Conservation (phyloP, 192 early-diverging fungal species). For the Cetraspora pellucida region DNA sequence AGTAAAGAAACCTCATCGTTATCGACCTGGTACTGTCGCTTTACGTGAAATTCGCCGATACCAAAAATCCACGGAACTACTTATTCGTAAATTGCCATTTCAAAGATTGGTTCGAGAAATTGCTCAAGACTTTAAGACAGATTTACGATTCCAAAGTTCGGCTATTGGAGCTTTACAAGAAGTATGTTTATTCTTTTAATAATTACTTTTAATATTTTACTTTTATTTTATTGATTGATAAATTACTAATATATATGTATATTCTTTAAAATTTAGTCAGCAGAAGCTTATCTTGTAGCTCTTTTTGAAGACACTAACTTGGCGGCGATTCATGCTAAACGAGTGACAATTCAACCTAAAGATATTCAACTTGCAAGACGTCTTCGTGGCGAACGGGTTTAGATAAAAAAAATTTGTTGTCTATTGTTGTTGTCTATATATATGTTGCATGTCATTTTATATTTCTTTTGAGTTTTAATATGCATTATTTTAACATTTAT, state of each 20-base stretch:
- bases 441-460: too few species aligned
- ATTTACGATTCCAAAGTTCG: conserved; percentile 98
- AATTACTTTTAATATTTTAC: too few species aligned
- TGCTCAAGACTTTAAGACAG: conserved; percentile 99
- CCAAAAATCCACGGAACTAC: conserved; percentile 95
- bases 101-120: conserved; percentile 98
- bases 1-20: conserved; percentile 92
- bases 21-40: conserved; percentile 86
- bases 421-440: too few species aligned
- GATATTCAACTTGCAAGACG: conserved; percentile 98
- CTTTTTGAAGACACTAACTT: conserved; percentile 99
- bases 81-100: conserved; percentile 93
- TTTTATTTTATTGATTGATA: too few species aligned
- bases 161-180: conserved; percentile 99
- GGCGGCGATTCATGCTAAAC: conserved; percentile 99
- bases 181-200: conserved; percentile 74
- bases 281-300: conserved; percentile 87
- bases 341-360: conserved; percentile 99
- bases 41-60: conserved; percentile 92
- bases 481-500: too few species aligned
- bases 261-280: not conserved
- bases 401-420: conserved; percentile 35
- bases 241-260: not conserved
- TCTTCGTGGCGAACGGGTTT: conserved; percentile 90
- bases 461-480: too few species aligned